A percentile compares a stretch with the other conserved stretches of the same genome.
Evolutionary conservation across 441 rosid genomes (phyloP).

Genomic region (Populus hybrid): DNA sequence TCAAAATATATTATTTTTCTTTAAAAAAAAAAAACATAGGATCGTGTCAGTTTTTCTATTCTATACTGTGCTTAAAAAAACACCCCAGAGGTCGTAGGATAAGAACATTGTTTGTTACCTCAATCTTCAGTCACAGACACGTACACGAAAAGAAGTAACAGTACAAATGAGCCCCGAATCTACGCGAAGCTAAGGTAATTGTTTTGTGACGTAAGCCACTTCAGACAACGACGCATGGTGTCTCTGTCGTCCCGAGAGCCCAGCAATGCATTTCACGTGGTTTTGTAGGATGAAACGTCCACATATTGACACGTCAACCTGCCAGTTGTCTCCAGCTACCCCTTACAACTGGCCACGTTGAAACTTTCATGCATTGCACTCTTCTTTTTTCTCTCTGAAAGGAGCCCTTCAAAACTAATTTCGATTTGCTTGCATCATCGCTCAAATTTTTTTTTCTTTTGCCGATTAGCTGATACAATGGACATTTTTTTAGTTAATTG

Average conservation of each 20-base stretch:
- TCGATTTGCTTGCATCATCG: neutral
- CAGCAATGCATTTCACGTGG: constrained; percentile 42
- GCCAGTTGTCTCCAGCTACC: constrained; percentile 44
- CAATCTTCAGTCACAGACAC: neutral
- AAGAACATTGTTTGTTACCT: neutral
- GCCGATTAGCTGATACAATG: neutral
- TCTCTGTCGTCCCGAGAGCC: constrained; percentile 18
- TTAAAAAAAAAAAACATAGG: no score
- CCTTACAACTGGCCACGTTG: constrained; percentile 32
- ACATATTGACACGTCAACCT: constrained; percentile 36
- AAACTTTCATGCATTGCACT: neutral
- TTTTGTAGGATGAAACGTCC: constrained; percentile 29
- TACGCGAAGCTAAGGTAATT: neutral
- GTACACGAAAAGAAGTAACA: neutral
- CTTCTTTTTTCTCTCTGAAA: neutral
- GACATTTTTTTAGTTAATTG: neutral
- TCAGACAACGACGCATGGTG: constrained; percentile 32
- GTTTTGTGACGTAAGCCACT: constrained; percentile 1
- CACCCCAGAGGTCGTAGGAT: no score
- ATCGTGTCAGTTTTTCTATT: no score
- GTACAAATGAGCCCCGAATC: neutral
- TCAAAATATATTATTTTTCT: no score
- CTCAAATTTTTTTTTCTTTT: neutral
- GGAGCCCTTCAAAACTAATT: neutral
- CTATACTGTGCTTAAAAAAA: no score